Evolutionary conservation across 2,329 filamentous ascomycete species (phyloP).

Genomic region (Diaporthe velutina): DNA sequence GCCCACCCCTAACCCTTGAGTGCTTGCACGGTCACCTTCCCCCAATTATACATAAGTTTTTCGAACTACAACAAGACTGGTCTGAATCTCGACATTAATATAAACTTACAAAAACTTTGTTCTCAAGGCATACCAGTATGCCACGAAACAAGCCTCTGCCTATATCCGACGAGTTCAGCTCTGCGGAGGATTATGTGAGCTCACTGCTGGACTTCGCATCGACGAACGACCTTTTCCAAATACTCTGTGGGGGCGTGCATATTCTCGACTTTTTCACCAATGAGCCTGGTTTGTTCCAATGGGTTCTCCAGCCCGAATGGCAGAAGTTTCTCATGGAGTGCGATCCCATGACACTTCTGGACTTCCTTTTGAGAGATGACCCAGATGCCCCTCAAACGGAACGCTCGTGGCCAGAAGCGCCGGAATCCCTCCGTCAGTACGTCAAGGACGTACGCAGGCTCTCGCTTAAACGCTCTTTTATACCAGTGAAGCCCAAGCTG

Average conservation of each 20-base stretch:
- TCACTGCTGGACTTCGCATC: constrained; percentile 82
- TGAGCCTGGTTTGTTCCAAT: constrained; percentile 84
- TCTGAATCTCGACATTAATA: neutral
- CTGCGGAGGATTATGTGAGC: constrained; percentile 82
- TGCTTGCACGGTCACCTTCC: neutral
- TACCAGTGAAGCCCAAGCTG: constrained; percentile 57
- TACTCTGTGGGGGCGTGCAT: constrained; percentile 96
- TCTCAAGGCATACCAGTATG: constrained; percentile 51
- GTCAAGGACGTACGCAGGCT: constrained; percentile 78
- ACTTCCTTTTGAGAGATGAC: constrained; percentile 85
- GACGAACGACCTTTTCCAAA: constrained; percentile 82
- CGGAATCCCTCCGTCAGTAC: constrained; percentile 76
- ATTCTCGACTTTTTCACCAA: constrained; percentile 96
- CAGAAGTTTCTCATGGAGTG: constrained; percentile 79
- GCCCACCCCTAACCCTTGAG: neutral
- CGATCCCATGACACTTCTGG: constrained; percentile 81
- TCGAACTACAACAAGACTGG: neutral
- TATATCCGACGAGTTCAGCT: constrained; percentile 76
- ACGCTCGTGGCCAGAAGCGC: constrained; percentile 50
- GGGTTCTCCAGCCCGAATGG: constrained; percentile 85
- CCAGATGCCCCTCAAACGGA: constrained; percentile 57
- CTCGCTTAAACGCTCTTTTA: constrained; percentile 74
- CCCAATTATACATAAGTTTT: neutral
- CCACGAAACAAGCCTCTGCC: constrained; percentile 72
- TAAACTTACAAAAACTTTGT: neutral